Evolutionary conservation across 768 basidiomycete species (phyloP).

Genomic region (Agrocybe pediades): DNA sequence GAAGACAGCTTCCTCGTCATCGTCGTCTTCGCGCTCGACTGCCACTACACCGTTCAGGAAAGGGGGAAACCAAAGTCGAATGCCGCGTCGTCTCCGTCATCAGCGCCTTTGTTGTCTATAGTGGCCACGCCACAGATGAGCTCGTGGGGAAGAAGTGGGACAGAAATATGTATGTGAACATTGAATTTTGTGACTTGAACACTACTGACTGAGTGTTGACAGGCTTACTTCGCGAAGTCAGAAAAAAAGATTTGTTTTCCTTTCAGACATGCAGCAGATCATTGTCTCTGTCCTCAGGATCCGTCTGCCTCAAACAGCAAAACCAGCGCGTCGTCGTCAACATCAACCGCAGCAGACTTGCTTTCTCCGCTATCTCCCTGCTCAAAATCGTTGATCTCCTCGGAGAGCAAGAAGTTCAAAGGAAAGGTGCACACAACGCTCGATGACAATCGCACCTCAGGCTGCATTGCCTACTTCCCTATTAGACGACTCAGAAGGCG

Average conservation of each 20-base stretch:
- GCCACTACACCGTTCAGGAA: too few species aligned
- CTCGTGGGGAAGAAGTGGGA: constrained; percentile 61
- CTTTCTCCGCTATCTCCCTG: constrained; percentile 8
- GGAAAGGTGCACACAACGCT: not conserved
- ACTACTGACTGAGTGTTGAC: not conserved
- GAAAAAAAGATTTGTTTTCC: constrained; percentile 65
- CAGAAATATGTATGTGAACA: constrained; percentile 58
- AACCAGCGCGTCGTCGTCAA: not conserved
- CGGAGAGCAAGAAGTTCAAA: too few species aligned
- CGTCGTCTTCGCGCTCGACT: not conserved
- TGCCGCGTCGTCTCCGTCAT: too few species aligned
- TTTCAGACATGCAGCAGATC: constrained; percentile 65
- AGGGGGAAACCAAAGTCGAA: too few species aligned
- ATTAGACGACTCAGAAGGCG: constrained; percentile 40
- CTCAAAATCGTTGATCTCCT: too few species aligned
- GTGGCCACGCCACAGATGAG: constrained; percentile 25
- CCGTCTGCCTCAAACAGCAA: constrained; percentile 17
- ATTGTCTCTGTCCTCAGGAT: constrained; percentile 47
- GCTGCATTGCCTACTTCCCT: constrained; percentile 29
- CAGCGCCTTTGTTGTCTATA: constrained; percentile 8
- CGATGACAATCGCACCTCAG: constrained; percentile 1
- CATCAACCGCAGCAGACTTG: constrained; percentile 2
- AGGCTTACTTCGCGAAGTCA: constrained; percentile 45
- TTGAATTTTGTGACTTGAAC: not conserved
- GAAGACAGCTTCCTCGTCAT: not conserved